Conservation (phyloP, 2,329 filamentous ascomycete species). For the Knoxdaviesia capensis region DNA sequence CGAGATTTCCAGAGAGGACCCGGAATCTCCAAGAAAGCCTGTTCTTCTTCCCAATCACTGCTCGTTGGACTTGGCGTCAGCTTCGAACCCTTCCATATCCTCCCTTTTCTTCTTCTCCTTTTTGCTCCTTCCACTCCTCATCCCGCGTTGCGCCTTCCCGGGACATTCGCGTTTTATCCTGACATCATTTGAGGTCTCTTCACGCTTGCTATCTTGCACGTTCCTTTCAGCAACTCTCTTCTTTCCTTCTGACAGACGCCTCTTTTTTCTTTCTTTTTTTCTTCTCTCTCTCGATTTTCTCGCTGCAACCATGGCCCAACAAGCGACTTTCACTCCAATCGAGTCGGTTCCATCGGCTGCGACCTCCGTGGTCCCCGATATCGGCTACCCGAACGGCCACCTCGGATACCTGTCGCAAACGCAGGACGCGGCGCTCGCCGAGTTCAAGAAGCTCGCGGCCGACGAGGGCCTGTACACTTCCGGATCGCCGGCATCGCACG, state of each 20-base stretch:
- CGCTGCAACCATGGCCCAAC: neutral
- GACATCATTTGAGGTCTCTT: neutral
- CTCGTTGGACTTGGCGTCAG: too few relatives aligned
- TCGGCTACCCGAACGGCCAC: conserved; percentile 56
- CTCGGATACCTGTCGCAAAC: conserved; percentile 52
- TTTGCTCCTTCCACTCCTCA: neutral
- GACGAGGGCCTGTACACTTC: conserved; percentile 44
- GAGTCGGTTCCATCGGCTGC: conserved; percentile 1
- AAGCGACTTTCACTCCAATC: neutral
- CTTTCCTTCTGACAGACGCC: neutral
- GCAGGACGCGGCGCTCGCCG: conserved; percentile 45
- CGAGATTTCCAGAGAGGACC: too few relatives aligned
- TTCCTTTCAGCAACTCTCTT: neutral
- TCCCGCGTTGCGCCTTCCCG: too few relatives aligned
- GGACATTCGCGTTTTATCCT: too few relatives aligned
- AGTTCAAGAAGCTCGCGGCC: conserved; percentile 51
- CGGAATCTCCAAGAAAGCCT: too few relatives aligned
- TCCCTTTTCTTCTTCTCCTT: neutral
- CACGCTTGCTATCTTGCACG: neutral
- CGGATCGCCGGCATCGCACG: conserved; percentile 39
- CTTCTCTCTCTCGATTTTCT: neutral
- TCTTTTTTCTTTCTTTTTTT: neutral
- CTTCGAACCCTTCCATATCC: too few relatives aligned
- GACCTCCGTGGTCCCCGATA: conserved; percentile 12
- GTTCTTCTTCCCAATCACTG: too few relatives aligned